These are phyloP conservation scores for Dillenia suffruticosa DNA, from an alignment of 164 flowering plant genomes.

Conservation along the genomic window DNA sequence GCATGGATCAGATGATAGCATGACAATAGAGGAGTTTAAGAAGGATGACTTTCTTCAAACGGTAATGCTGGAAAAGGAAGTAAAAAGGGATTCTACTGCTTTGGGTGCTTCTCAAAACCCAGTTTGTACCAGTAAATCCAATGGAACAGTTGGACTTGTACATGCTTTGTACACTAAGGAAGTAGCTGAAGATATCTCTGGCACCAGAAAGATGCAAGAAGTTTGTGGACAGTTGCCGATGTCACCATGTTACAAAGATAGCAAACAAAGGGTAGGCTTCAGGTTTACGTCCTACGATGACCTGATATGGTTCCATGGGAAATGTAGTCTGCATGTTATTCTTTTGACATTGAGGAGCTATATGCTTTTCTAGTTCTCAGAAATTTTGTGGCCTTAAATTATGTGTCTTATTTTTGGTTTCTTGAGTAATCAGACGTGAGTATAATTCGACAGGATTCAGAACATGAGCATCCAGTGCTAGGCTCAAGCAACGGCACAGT, in stretches of 20 bases:
- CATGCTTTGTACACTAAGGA: conserved; percentile 9
- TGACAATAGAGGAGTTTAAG: conserved; percentile 6
- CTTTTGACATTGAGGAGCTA: no score
- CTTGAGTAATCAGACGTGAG: no score
- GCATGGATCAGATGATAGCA: conserved; percentile 13
- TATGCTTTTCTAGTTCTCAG: no score
- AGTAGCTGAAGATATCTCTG: background rate
- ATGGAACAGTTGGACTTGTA: conserved; percentile 8
- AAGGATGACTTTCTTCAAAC: conserved; percentile 7
- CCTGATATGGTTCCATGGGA: background rate
- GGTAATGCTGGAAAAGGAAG: conserved; percentile 10
- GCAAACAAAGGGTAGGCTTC: conserved; percentile 25
- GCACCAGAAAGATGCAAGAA: conserved; percentile 6
- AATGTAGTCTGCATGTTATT: no score
- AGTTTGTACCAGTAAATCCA: conserved; percentile 10
- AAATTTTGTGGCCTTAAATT: no score
- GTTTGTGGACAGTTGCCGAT: conserved; percentile 10
- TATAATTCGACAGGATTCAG: no score
- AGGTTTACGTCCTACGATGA: background rate
- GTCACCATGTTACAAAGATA: conserved; percentile 4
- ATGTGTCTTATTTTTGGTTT: no score
- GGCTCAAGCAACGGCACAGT: no score
- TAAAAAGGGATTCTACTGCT: conserved; percentile 6
- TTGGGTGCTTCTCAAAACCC: conserved; percentile 16
- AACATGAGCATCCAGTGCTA: no score